Evolutionary conservation across 2,329 filamentous ascomycete genomes (phyloP), one percentile per base, ranked within the genome.

Genomic region (Uncinocarpus reesii): DNA sequence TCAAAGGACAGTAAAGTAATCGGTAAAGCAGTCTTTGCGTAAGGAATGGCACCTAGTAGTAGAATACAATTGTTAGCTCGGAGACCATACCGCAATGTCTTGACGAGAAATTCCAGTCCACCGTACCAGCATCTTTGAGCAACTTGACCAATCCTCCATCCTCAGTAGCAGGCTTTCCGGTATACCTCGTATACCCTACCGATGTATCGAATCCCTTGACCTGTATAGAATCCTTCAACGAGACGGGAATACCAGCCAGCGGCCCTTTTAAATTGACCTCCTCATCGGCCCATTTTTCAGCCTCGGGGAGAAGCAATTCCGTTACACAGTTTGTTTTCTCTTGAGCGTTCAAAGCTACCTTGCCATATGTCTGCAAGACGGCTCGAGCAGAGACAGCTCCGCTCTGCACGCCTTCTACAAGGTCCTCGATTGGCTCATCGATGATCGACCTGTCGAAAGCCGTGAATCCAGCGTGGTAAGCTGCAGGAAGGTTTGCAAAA

Each of bases 21-120:
- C 4, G 89, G 90, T 1, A 93, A 64, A 53, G 92, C 92, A 0
- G 89, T 95, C 72, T 95, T 96, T 54, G 89, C 86, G 62, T 94
- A 95, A 0, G 89, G 89, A 1, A 95, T 76, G 0, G 89, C 88
- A 18, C 89, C 77, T 73, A 26, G 28, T 6, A 16, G n/a, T 15
- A 21, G 11, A 28, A 31, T 26, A 18, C 7, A 45, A 37, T 13
- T 15, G 7, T 40, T 24, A 36, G 28, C n/a, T n/a, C n/a, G n/a
- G n/a, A n/a, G n/a, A n/a, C n/a, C n/a, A n/a, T n/a, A n/a, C n/a
- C n/a, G n/a, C n/a, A n/a, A n/a, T n/a, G n/a, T n/a, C 15, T 38
- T n/a, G 20, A 21, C 11, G n/a, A 43, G 11, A 41, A 23, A 43
- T 28, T 10, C 20, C 6, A 28, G 20, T 34, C 18, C 7, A 28